Evolutionary conservation across 257 asterid genomes (phyloP).

Genomic region (Thymus quinquecostatus): DNA sequence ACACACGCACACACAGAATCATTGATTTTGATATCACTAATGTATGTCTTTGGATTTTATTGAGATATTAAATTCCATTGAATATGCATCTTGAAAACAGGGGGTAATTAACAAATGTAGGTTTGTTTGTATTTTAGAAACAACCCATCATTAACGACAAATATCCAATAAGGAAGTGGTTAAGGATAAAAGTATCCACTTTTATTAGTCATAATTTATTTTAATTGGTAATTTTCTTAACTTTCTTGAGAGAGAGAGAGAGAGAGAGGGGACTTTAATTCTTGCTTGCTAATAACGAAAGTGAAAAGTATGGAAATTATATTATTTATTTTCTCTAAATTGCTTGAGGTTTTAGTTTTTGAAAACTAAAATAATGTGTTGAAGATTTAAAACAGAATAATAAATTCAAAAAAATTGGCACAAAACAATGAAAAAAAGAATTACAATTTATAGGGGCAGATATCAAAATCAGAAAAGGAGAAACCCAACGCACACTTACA

Average conservation of each 20-base stretch:
- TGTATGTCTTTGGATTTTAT: too few relatives aligned
- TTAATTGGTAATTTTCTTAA: constrained; percentile 2
- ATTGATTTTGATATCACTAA: background rate
- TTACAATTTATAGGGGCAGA: too few relatives aligned
- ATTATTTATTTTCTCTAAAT: too few relatives aligned
- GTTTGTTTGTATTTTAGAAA: background rate
- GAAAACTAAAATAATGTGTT: too few relatives aligned
- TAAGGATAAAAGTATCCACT: constrained; percentile 12
- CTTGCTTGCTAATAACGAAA: background rate
- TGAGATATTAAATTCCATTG: background rate
- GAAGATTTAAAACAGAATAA: too few relatives aligned
- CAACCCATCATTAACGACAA: background rate
- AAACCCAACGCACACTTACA: too few relatives aligned
- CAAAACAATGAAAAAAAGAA: too few relatives aligned
- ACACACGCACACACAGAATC: background rate
- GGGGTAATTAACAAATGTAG: background rate
- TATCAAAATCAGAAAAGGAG: too few relatives aligned
- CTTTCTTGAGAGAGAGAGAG: constrained; percentile 6
- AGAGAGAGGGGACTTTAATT: background rate
- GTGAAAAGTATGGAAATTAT: background rate
- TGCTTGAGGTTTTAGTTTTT: too few relatives aligned
- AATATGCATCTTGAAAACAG: background rate
- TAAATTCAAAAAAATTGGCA: too few relatives aligned
- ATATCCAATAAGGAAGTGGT: constrained; percentile 14
- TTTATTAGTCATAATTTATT: too few relatives aligned